Evolutionary conservation across 805 yeast species (phyloP).

Genomic region (Cyberlindnera xylosilytica): DNA sequence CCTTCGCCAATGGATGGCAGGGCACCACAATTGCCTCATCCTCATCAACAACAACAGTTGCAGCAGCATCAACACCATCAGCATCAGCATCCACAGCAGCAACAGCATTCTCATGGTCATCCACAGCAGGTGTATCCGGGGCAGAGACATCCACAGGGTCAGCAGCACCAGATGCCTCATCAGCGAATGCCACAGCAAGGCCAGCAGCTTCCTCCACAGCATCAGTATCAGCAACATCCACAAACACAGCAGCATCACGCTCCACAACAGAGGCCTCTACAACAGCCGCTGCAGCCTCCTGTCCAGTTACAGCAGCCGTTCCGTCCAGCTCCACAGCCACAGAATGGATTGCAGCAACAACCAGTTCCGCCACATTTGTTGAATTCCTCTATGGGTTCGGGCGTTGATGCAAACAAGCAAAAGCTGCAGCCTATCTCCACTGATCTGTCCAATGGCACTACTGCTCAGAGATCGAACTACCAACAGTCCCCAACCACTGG

Average conservation of each 20-base stretch:
- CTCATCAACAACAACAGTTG: constrained; percentile 18
- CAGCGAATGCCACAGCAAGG: constrained; percentile 5
- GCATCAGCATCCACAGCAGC: constrained; percentile 7
- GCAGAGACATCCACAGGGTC: no score
- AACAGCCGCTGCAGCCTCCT: neutral
- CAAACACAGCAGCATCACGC: constrained; percentile 4
- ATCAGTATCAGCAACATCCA: constrained; percentile 11
- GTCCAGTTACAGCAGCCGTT: constrained; percentile 7
- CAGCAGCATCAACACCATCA: constrained; percentile 14
- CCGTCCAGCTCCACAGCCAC: constrained; percentile 11
- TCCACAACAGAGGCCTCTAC: constrained; percentile 13
- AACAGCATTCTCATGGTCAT: constrained; percentile 9
- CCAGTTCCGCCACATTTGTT: constrained; percentile 11
- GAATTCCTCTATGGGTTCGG: neutral
- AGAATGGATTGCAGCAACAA: constrained; percentile 19
- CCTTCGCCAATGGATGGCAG: constrained; percentile 1
- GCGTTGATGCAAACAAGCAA: constrained; percentile 1
- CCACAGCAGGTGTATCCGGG: constrained; percentile 23
- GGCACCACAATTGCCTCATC: constrained; percentile 8
- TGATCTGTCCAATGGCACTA: constrained; percentile 10
- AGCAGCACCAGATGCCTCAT: no score
- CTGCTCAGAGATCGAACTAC: constrained; percentile 12
- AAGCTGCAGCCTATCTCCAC: constrained; percentile 14
- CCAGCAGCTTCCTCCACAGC: constrained; percentile 19
- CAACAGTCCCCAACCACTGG: constrained; percentile 17